Percentiles rank a stretch among this genome's conserved stretches.
These are phyloP conservation scores for Neurospora sp. DNA, from an alignment of 495 filamentous ascomycete genomes.

Conservation along the genomic window DNA sequence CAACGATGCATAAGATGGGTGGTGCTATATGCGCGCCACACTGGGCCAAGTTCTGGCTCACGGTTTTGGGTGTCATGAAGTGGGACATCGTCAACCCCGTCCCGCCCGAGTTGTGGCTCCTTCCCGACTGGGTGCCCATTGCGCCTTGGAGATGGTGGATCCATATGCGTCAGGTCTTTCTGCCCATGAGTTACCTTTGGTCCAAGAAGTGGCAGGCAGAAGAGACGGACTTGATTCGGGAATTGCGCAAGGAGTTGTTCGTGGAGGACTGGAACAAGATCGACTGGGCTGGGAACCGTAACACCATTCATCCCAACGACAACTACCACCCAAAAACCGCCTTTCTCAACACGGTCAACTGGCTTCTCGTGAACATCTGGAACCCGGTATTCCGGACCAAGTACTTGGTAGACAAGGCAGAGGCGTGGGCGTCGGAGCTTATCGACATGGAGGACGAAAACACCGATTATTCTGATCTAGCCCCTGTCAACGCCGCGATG, in stretches of 20 bases:
- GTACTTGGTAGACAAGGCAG: conserved; percentile 49
- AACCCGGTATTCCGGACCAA: conserved; percentile 59
- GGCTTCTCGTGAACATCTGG: conserved; percentile 65
- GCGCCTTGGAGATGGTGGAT: conserved; percentile 99
- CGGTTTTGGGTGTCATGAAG: conserved; percentile 67
- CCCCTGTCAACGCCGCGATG: conserved; percentile 82
- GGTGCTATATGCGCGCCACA: conserved; percentile 79
- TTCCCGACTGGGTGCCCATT: conserved; percentile 92
- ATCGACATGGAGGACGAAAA: conserved; percentile 85
- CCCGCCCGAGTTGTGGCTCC: conserved; percentile 86
- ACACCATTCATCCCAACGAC: conserved; percentile 67
- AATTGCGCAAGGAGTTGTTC: conserved; percentile 76
- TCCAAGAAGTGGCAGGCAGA: conserved; percentile 67
- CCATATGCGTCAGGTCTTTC: conserved; percentile 86
- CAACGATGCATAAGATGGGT: conserved; percentile 72
- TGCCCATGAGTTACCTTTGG: conserved; percentile 86
- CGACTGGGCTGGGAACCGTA: conserved; percentile 65
- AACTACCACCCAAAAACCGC: conserved; percentile 91
- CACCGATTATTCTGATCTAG: conserved; percentile 77
- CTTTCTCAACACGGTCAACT: conserved; percentile 67
- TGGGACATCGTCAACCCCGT: conserved; percentile 94
- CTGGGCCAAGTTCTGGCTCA: conserved; percentile 93
- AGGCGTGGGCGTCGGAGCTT: conserved; percentile 60
- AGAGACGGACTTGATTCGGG: conserved; percentile 56
- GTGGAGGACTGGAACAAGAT: conserved; percentile 69